A percentile compares a stretch with the other conserved stretches of the same genome.
These are phyloP conservation scores for Inga oerstediana DNA, from an alignment of 306 rosid species.

Conservation along the genomic window DNA sequence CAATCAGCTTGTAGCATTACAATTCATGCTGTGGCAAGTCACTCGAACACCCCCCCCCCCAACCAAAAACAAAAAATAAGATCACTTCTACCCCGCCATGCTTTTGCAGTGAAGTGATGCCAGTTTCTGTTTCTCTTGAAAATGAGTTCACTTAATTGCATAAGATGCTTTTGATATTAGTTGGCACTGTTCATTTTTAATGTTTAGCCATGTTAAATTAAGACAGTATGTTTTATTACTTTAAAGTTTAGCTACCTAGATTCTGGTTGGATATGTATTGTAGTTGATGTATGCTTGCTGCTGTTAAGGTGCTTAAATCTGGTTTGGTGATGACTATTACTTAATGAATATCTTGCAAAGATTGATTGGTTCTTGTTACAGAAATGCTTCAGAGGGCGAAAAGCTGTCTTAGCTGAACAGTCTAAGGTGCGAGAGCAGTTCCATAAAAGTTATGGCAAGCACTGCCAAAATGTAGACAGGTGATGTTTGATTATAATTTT, in stretches of 20 bases:
- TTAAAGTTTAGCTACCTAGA: slow-evolving; percentile 27
- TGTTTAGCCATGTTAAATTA: slow-evolving; percentile 21
- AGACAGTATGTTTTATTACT: slow-evolving; percentile 15
- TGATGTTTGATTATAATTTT: slow-evolving; percentile 37
- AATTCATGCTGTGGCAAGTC: slow-evolving; percentile 1
- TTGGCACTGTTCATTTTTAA: background rate
- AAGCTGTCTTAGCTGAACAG: slow-evolving; percentile 62
- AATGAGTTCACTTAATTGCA: background rate
- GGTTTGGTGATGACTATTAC: background rate
- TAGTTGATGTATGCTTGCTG: slow-evolving; percentile 17
- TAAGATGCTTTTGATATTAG: slow-evolving; percentile 1
- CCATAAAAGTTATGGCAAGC: slow-evolving; percentile 56
- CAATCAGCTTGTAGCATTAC: background rate
- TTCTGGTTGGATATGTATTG: slow-evolving; percentile 25
- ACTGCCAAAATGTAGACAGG: slow-evolving; percentile 78
- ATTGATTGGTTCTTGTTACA: slow-evolving; percentile 73
- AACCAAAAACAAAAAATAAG: background rate
- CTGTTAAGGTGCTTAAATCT: slow-evolving; percentile 21
- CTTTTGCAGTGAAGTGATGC: background rate
- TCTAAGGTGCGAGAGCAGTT: slow-evolving; percentile 71
- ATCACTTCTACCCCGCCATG: background rate
- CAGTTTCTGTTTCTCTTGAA: background rate
- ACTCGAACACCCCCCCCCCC: background rate
- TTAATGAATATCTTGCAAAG: slow-evolving; percentile 31
- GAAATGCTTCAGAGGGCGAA: slow-evolving; percentile 99